phyloP scores from a whole-genome alignment of 2,329 filamentous ascomycete species.

The Trichoderma sp. region DNA sequence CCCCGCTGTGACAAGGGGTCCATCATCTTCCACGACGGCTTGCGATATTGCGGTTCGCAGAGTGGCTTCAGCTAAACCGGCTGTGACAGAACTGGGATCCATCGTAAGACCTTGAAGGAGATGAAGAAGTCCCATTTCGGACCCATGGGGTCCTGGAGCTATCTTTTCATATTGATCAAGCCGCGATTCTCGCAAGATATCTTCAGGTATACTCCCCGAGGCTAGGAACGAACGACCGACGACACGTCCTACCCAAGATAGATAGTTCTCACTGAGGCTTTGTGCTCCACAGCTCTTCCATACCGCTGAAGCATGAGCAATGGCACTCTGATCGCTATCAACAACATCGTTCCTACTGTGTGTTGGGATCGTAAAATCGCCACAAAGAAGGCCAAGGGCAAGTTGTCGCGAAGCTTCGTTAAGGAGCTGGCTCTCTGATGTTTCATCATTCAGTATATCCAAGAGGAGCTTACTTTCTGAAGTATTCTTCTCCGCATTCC shows the following conservation, averaged over 20 bases:
- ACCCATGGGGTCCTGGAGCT: constrained; percentile 52
- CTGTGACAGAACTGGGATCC: constrained; percentile 55
- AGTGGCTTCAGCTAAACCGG: constrained; percentile 62
- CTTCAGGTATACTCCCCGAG: constrained; percentile 66
- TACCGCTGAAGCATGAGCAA: constrained; percentile 63
- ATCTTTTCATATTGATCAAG: constrained; percentile 52
- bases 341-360: constrained; percentile 62
- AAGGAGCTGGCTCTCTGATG: constrained; percentile 62
- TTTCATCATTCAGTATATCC: constrained; percentile 76
- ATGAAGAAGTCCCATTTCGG: constrained; percentile 63
- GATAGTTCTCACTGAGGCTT: constrained; percentile 66
- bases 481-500: constrained; percentile 68
- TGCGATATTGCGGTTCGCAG: constrained; percentile 59
- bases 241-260: constrained; percentile 82
- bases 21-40: constrained; percentile 49
- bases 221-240: constrained; percentile 82
- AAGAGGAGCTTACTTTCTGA: constrained; percentile 79
- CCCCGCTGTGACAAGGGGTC: constrained; percentile 52
- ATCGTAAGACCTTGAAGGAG: constrained; percentile 64
- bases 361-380: constrained; percentile 64
- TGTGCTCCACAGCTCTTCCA: constrained; percentile 74
- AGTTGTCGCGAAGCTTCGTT: constrained; percentile 68
- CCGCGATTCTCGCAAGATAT: constrained; percentile 61
- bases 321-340: constrained; percentile 64
- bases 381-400: constrained; percentile 72